These are phyloP conservation scores for Cutaneotrichosporon dermatis DNA, from an alignment of 1,284 basidiomycete genomes.

Conservation along the genomic window DNA sequence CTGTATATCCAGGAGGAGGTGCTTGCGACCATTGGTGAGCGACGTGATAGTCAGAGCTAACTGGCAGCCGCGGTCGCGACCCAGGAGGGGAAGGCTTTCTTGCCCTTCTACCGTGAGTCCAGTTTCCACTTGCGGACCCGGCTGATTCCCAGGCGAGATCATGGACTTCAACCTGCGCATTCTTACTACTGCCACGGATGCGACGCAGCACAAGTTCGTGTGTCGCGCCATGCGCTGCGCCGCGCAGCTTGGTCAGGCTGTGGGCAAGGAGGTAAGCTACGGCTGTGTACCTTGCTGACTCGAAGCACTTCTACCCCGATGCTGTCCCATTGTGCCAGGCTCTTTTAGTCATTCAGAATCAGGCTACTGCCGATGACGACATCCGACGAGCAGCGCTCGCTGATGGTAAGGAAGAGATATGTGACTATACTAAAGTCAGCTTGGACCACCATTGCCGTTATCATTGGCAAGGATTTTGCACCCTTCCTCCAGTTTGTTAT, in stretches of 20 bases:
- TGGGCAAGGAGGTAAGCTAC: conserved; percentile 52
- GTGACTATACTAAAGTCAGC: conserved; percentile 3
- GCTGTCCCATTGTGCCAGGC: conserved; percentile 65
- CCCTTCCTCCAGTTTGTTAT: conserved; percentile 77
- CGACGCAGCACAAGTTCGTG: conserved; percentile 62
- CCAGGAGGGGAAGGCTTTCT: conserved; percentile 59
- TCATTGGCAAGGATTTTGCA: conserved; percentile 68
- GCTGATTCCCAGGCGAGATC: conserved; percentile 11
- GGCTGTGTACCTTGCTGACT: neutral
- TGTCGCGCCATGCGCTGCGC: conserved; percentile 83
- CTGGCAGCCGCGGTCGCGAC: conserved; percentile 73
- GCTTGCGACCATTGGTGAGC: conserved; percentile 58
- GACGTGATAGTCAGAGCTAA: too few species aligned
- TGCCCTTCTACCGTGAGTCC: conserved; percentile 26
- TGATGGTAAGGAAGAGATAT: conserved; percentile 23
- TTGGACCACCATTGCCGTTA: conserved; percentile 8
- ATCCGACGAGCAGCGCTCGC: conserved; percentile 26
- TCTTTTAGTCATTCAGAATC: conserved; percentile 72
- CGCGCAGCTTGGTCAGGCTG: conserved; percentile 73
- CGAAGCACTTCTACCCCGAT: conserved; percentile 52
- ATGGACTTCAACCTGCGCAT: conserved; percentile 53
- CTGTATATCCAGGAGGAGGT: conserved; percentile 76
- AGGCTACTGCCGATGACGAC: conserved; percentile 40
- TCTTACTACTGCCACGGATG: conserved; percentile 59
- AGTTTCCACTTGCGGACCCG: too few species aligned